Evolutionary conservation across 1,139 yeast genomes (phyloP), one percentile per base, ranked within the genome.

Genomic region (Candida sp.): DNA sequence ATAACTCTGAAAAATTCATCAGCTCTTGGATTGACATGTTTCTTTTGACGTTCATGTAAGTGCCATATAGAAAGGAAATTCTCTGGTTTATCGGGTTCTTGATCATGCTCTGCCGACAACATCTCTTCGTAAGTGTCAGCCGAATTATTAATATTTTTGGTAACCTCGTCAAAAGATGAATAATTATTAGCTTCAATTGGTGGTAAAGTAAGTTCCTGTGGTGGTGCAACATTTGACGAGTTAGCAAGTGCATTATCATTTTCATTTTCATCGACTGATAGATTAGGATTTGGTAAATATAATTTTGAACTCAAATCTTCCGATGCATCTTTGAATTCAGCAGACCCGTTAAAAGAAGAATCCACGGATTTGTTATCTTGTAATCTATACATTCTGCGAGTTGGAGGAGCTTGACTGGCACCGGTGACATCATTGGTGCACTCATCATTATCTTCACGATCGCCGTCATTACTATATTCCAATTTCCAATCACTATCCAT

Each of bases 51-150:
- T 44, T 62, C 66, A 52, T 73, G 79, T 2, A 68, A 61, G 45
- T 66, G 77, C 79, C 79, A 73, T 30, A 73, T 73, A 1, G 74
- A 63, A 22, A 72, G 55, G 49, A 66, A 73, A 46, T 60, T 54
- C 1, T 60, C 53, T 2, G 68, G 58, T 29, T 55, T 54, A 8
- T 25, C 43, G 33, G 56, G 60, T 21, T 65, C 72, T 11, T 49
- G 55, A 39, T 70, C 77, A 46, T 68, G 58, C 44, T 73, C 78
- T 0, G 77, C 78, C 2, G 78, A 73, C 22, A 73, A 59, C 0
- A 70, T 63, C 40, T 68, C 73, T 48, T 73, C 79, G 47, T 57
- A 71, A 4, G 68, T 59, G 33, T 61, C 47, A 22, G 40, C 45
- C 7, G 56, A 44, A 22, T 51, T 43, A 22, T 55, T 56, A 29